Base-by-base conservation (phyloP, 1,284 basidiomycete species). In the Cutaneotrichosporon curvatum region DNA sequence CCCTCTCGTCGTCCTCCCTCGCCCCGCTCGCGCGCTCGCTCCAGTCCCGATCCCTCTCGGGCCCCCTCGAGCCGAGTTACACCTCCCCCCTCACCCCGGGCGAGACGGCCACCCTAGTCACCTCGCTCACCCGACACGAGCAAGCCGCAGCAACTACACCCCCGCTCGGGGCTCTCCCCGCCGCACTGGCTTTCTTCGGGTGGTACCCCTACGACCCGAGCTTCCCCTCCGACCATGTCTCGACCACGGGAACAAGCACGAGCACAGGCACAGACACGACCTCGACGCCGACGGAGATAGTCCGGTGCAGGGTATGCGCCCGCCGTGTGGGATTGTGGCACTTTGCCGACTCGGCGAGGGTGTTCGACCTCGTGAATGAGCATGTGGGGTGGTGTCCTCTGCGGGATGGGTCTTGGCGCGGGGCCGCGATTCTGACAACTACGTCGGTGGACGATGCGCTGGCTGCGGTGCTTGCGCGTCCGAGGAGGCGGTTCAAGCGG, bases 311-410 rank as follows among this genome's bases (percentile, higher is more conserved):
- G 8, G 25, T 64, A 4, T 69, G 67, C 43, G 43, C 53, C 15
- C 56, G 67, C 12, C 51, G 64, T 20, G 51, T 67, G 3, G 67
- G 67, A 6, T 39, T 67, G 10, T 67, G 65, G 64, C 20, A 55
- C 11, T 65, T 61, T 40, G 20, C 16, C 4, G 23, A 20, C 41
- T 34, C 7, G 35, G 42, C 18, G 30, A 45, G 47, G 42, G 37
- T n/a, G 10, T 55, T 67, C n/a, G 60, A 66, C 46, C 25, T 63
- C 21, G 38, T 55, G 1, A 41, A 43, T 10, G 60, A 61, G 39
- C 67, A 69, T 48, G 37, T 59, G 15, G 40, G 19, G 11, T 69
- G 67, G 67, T 69, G 67, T 51, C 65, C 66, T 15, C 45, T 67
- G 1, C 37, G 59, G 12, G 33, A 32, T n/a, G 49, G 48, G 9